Evolutionary conservation across 495 filamentous ascomycete genomes (phyloP).

Genomic region (Hypoxylon trugodes): DNA sequence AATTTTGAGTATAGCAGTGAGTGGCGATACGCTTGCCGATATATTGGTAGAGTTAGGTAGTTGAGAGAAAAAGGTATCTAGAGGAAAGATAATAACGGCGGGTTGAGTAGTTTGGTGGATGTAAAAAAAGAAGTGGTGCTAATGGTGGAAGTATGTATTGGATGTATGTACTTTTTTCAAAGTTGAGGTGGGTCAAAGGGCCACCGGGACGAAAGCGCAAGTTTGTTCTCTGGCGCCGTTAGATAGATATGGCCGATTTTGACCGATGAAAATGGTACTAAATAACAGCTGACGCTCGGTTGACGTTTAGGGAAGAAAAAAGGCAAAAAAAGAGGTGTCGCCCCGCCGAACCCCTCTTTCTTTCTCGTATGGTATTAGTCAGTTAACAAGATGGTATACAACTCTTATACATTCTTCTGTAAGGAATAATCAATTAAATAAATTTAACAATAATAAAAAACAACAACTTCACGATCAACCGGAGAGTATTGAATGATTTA

Average conservation of each 20-base stretch:
- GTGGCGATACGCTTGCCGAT: background rate
- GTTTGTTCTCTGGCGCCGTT: slow-evolving; percentile 23
- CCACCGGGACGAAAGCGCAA: slow-evolving; percentile 28
- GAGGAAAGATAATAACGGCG: slow-evolving; percentile 18
- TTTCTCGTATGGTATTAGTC: slow-evolving; percentile 22
- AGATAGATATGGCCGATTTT: slow-evolving; percentile 31
- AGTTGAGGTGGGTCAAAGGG: slow-evolving; percentile 31
- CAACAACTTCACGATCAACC: too few species aligned
- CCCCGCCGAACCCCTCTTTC: slow-evolving; percentile 33
- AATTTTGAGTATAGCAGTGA: slow-evolving; percentile 13
- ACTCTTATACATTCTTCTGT: too few species aligned
- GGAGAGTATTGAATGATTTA: too few species aligned
- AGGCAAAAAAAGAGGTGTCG: background rate
- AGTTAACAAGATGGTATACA: too few species aligned
- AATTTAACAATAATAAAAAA: too few species aligned
- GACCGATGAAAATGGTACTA: slow-evolving; percentile 25
- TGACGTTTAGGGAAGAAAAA: slow-evolving; percentile 25
- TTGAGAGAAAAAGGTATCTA: slow-evolving; percentile 3
- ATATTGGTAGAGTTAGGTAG: slow-evolving; percentile 9
- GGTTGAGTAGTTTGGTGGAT: slow-evolving; percentile 10
- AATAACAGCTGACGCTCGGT: slow-evolving; percentile 37
- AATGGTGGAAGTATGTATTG: too few species aligned
- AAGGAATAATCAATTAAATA: slow-evolving; percentile 1
- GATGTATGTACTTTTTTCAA: too few species aligned
- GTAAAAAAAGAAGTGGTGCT: slow-evolving; percentile 9